phyloP scores from a whole-genome alignment of 495 filamentous ascomycete genomes.

The Penicillium tannophilum region DNA sequence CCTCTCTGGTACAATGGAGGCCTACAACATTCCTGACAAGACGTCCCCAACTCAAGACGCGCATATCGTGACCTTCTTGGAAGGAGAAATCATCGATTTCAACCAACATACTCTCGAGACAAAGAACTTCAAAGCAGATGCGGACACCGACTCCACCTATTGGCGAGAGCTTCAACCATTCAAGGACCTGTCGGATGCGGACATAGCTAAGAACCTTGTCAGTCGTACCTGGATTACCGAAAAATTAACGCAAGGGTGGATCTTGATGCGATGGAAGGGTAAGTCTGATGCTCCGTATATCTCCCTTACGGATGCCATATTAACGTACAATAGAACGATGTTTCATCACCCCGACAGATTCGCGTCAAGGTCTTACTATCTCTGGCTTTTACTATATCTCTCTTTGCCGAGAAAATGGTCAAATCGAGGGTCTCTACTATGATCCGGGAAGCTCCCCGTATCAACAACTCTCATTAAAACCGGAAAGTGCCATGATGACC shows the following conservation, averaged over 20 bases:
- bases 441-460: constrained; percentile 72
- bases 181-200: constrained; percentile 55
- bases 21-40: constrained; percentile 70
- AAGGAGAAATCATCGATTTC: constrained; percentile 80
- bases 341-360: constrained; percentile 65
- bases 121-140: constrained; percentile 62
- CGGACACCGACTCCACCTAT: constrained; percentile 65
- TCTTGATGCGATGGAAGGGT: constrained; percentile 82
- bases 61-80: constrained; percentile 71
- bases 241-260: constrained; percentile 59
- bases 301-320: constrained; percentile 4
- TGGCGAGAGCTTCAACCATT: constrained; percentile 74
- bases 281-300: constrained; percentile 17
- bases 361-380: constrained; percentile 66
- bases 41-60: constrained; percentile 55
- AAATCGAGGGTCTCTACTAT: constrained; percentile 71
- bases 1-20: constrained; percentile 77
- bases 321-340: constrained; percentile 57
- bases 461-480: constrained; percentile 64
- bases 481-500: constrained; percentile 47
- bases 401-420: constrained; percentile 59
- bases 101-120: constrained; percentile 67
- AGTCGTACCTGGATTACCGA: constrained; percentile 58
- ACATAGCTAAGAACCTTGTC: constrained; percentile 60
- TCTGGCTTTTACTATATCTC: constrained; percentile 77